Conservation (phyloP, 148 eudicot genomes). For the Rhododendron ovatum region DNA sequence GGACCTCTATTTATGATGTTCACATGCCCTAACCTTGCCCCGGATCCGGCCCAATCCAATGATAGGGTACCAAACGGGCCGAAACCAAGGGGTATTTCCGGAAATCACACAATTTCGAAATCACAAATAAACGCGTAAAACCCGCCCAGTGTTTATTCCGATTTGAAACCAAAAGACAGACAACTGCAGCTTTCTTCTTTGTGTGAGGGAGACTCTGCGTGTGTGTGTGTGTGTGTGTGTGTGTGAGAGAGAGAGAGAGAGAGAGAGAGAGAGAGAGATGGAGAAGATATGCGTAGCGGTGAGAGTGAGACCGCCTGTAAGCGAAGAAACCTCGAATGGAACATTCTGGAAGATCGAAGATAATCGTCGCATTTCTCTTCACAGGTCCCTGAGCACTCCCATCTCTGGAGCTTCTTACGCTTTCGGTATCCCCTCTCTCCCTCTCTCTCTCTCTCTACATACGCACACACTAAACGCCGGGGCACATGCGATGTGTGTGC, state of each 20-base stretch:
- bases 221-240: neutral
- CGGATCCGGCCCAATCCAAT: neutral
- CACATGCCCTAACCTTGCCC: neutral
- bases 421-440: slow-evolving; percentile 43
- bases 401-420: slow-evolving; percentile 61
- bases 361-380: slow-evolving; percentile 75
- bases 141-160: neutral
- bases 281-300: slow-evolving; percentile 98
- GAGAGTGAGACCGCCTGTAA: slow-evolving; percentile 65
- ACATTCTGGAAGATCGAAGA: slow-evolving; percentile 65
- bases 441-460: neutral
- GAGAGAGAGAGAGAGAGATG: slow-evolving; percentile 34
- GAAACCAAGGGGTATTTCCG: slow-evolving; percentile 4
- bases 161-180: neutral
- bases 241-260: neutral
- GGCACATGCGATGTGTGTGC: neutral
- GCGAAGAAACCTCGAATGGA: slow-evolving; percentile 30
- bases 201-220: neutral
- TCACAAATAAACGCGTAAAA: neutral
- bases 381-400: slow-evolving; percentile 66
- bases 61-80: neutral
- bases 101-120: neutral
- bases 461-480: neutral
- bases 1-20: too few relatives aligned
- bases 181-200: neutral